Base-by-base conservation (phyloP, 176 grass and related monocot species). In the Triticum aestivum region DNA sequence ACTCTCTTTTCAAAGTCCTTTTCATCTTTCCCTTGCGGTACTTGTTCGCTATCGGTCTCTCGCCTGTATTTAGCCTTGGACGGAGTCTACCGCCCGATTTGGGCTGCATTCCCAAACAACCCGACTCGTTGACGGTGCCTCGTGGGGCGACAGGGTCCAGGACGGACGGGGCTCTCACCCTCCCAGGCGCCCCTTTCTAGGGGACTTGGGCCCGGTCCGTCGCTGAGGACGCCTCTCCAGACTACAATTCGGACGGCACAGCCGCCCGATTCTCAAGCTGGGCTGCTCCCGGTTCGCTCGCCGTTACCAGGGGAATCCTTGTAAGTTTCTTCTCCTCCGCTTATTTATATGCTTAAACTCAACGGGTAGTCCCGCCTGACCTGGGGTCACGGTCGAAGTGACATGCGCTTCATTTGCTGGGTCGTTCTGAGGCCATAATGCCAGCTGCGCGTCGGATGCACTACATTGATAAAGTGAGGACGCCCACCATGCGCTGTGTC, bases 1-100 rank as follows among this genome's bases (percentile, higher is more conserved):
- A 91, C 92, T 91, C 89, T 94, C 92, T 91, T 94, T 94, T 91
- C 89, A 94, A 94, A 91, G 92, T 91, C 86, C 86, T 91, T 94
- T 94, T 91, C 92, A 94, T 91, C 89, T 94, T 91, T 94, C 91
- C 91, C 80, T 92, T 68, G 75, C 84, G 87, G 80, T 92, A 92
- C 91, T 92, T 92, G 86, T 92, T 92, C 84, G 88, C 92, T 91
- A 87, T 82, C 83, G 75, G 84, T 94, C 86, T 87, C 86, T 91
- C 82, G 86, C 83, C 86, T 32, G 82, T 90, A 93, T 93, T 89
- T 86, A 79, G 84, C 91, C 87, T 86, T 93, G 79, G 85, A 89
- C 88, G 45, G 76, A 86, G 86, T 88, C 89, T 93, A 93, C 86
- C 91, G 86, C 82, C 84, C 70, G 61, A 89, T 77, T 87, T 35